These are phyloP conservation scores for Lupinus albus DNA, from an alignment of 306 rosid species.

Conservation along the genomic window DNA sequence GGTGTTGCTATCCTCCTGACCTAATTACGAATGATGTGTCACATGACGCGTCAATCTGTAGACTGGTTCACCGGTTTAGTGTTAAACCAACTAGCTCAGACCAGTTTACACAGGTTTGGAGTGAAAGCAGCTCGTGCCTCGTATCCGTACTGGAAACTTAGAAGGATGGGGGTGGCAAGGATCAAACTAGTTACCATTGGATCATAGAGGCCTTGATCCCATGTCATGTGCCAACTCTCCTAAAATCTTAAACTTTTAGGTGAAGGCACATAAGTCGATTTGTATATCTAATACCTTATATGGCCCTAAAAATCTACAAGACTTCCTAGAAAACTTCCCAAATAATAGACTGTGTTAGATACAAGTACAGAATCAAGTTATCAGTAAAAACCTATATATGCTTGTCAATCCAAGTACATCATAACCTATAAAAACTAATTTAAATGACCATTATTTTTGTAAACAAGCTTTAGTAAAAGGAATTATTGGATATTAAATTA, in stretches of 20 bases:
- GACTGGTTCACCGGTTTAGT: neutral
- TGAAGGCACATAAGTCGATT: neutral
- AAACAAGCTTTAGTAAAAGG: neutral
- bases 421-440: neutral
- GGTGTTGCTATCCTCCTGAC: neutral
- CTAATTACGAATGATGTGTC: neutral
- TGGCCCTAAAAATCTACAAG: neutral
- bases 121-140: neutral
- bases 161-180: neutral
- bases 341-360: neutral
- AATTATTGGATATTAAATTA: slow-evolving; percentile 4
- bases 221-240: neutral
- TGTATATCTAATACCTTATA: neutral
- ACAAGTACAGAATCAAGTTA: neutral
- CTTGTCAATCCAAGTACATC: neutral
- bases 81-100: neutral
- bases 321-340: neutral
- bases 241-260: neutral
- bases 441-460: neutral
- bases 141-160: neutral
- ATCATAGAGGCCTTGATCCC: neutral
- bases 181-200: neutral
- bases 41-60: neutral
- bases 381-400: neutral
- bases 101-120: neutral